Conservation (phyloP, 2,329 filamentous ascomycete species). For the Hymenoscyphus albidus region DNA sequence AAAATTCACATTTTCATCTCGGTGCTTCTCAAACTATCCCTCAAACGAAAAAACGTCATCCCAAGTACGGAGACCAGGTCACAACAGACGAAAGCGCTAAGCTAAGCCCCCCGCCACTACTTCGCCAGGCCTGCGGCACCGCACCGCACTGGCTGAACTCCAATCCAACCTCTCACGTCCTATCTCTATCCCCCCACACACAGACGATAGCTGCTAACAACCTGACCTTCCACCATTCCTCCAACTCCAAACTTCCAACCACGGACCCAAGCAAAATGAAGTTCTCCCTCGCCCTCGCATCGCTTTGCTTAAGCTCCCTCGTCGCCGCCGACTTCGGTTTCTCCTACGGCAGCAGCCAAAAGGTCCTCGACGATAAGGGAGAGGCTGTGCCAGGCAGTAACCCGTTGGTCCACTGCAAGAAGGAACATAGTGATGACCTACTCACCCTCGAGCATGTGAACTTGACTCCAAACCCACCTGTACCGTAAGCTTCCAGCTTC, state of each 20-base stretch:
- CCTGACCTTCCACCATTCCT: constrained; percentile 3
- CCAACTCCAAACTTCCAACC: constrained; percentile 8
- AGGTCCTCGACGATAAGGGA: constrained; percentile 46
- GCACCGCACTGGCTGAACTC: neutral
- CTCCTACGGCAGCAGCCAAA: constrained; percentile 46
- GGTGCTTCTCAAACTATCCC: neutral
- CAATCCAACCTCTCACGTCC: constrained; percentile 11
- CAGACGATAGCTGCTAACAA: neutral
- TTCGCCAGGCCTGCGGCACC: neutral
- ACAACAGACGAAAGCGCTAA: neutral
- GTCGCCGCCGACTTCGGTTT: constrained; percentile 41
- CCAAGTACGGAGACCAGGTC: neutral
- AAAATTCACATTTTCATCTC: neutral
- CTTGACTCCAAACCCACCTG: constrained; percentile 78
- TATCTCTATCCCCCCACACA: neutral
- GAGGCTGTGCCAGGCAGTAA: constrained; percentile 62
- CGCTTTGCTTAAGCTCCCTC: constrained; percentile 30
- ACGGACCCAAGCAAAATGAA: constrained; percentile 29
- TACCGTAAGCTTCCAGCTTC: constrained; percentile 59
- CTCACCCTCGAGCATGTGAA: constrained; percentile 76
- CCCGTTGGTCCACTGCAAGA: constrained; percentile 72
- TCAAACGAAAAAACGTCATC: neutral
- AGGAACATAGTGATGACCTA: constrained; percentile 64
- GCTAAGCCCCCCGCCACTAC: neutral
- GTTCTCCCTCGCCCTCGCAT: constrained; percentile 27